Percentiles rank a stretch among this genome's conserved stretches.
Conservation (phyloP, 2,329 filamentous ascomycete genomes). For the Conoideocrella luteorostrata region DNA sequence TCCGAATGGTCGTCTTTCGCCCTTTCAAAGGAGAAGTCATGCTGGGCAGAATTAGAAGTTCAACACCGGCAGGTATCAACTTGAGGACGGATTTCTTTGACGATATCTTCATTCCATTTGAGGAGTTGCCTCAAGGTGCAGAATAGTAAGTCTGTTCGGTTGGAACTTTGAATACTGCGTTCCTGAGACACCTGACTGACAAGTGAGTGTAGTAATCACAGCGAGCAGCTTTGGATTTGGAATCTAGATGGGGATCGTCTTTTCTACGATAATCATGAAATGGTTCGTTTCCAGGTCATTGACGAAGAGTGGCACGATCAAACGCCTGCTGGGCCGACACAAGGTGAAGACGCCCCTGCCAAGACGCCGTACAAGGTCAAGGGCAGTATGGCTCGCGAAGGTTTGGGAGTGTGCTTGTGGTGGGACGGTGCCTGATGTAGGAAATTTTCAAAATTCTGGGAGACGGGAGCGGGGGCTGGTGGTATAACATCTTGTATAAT, state of each 20-base stretch:
- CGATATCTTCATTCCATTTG: slow-evolving; percentile 75
- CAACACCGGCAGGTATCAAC: slow-evolving; percentile 65
- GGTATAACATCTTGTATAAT: slow-evolving; percentile 13
- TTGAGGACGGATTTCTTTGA: slow-evolving; percentile 89
- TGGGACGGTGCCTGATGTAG: slow-evolving; percentile 40
- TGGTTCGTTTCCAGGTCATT: slow-evolving; percentile 78
- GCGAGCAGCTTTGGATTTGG: slow-evolving; percentile 82
- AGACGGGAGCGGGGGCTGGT: slow-evolving; percentile 3
- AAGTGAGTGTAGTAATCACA: slow-evolving; percentile 50
- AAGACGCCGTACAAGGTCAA: slow-evolving; percentile 67
- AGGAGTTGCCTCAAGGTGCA: slow-evolving; percentile 67
- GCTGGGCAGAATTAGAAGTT: slow-evolving; percentile 73
- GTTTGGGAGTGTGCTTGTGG: slow-evolving; percentile 58
- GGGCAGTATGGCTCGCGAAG: slow-evolving; percentile 57
- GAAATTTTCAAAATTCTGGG: slow-evolving; percentile 9
- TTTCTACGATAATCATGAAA: slow-evolving; percentile 86
- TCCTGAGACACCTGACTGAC: too few relatives aligned
- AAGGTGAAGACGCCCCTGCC: slow-evolving; percentile 54
- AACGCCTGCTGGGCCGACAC: slow-evolving; percentile 60
- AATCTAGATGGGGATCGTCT: slow-evolving; percentile 65
- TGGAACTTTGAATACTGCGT: too few relatives aligned
- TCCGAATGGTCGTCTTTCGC: slow-evolving; percentile 86
- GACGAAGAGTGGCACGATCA: slow-evolving; percentile 90
- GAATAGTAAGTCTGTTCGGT: slow-evolving; percentile 72
- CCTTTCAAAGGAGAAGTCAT: slow-evolving; percentile 95